Conservation (phyloP, 331 rosid genomes). For the Saraca asoca region DNA sequence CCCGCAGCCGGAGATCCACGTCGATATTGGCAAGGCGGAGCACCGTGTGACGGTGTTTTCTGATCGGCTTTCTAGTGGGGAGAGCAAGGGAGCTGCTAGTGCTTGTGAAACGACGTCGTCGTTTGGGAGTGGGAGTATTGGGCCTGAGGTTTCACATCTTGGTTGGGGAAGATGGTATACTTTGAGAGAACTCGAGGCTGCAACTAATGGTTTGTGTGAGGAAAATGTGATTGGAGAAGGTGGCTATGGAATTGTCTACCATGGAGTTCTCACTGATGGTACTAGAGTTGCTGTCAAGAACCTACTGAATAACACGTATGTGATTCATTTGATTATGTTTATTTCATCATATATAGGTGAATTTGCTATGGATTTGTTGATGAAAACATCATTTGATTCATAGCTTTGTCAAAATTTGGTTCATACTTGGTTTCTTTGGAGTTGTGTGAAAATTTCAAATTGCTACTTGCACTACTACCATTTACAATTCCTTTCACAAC, state of each 20-base stretch:
- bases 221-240: conserved; percentile 96
- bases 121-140: conserved; percentile 65
- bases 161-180: conserved; percentile 99
- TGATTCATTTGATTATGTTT: not conserved
- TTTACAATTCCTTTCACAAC: too few species aligned
- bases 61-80: conserved; percentile 78
- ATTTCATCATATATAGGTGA: conserved; percentile 6
- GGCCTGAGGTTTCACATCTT: conserved; percentile 91
- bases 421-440: conserved; percentile 11
- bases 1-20: conserved; percentile 58
- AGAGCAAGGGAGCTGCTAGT: conserved; percentile 55
- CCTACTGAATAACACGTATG: conserved; percentile 86
- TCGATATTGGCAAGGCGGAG: conserved; percentile 72
- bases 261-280: conserved; percentile 72
- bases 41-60: conserved; percentile 72
- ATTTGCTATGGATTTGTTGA: conserved; percentile 15
- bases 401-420: conserved; percentile 8
- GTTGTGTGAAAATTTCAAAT: conserved; percentile 1
- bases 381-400: conserved; percentile 7
- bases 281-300: conserved; percentile 85
- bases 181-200: conserved; percentile 84
- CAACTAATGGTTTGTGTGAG: conserved; percentile 74
- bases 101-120: conserved; percentile 60
- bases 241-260: conserved; percentile 92
- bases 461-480: too few species aligned